Evolutionary conservation across 331 rosid genomes (phyloP).

Genomic region (Quercus phellos): DNA sequence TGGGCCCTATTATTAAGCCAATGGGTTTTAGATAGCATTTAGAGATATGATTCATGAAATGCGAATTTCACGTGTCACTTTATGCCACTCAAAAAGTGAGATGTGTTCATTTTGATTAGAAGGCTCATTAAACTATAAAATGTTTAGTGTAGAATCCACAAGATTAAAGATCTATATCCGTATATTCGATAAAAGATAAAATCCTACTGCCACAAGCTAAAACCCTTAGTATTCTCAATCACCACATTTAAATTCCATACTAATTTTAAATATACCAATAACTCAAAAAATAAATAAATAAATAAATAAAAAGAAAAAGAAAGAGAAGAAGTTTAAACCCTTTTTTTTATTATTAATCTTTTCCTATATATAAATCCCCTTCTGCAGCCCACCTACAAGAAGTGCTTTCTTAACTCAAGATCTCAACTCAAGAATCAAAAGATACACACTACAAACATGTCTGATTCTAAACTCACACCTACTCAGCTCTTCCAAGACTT

Average conservation of each 20-base stretch:
- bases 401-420: slow-evolving; percentile 8
- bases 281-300: background rate
- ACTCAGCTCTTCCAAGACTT: slow-evolving; percentile 33
- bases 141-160: slow-evolving; percentile 46
- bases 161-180: slow-evolving; percentile 18
- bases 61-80: slow-evolving; percentile 22
- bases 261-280: background rate
- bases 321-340: background rate
- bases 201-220: background rate
- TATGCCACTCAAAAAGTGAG: slow-evolving; percentile 34
- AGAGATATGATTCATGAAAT: background rate
- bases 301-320: too few species aligned
- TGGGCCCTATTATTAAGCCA: slow-evolving; percentile 13
- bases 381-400: slow-evolving; percentile 5
- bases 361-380: slow-evolving; percentile 32
- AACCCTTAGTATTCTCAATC: slow-evolving; percentile 16
- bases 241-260: background rate
- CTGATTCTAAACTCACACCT: slow-evolving; percentile 36
- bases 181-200: background rate
- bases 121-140: slow-evolving; percentile 27
- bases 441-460: slow-evolving; percentile 33
- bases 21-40: slow-evolving; percentile 14
- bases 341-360: background rate
- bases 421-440: background rate
- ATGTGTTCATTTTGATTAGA: slow-evolving; percentile 27